Base-by-base conservation (phyloP, 345 rosid species). In the Hibiscus tridactylites region DNA sequence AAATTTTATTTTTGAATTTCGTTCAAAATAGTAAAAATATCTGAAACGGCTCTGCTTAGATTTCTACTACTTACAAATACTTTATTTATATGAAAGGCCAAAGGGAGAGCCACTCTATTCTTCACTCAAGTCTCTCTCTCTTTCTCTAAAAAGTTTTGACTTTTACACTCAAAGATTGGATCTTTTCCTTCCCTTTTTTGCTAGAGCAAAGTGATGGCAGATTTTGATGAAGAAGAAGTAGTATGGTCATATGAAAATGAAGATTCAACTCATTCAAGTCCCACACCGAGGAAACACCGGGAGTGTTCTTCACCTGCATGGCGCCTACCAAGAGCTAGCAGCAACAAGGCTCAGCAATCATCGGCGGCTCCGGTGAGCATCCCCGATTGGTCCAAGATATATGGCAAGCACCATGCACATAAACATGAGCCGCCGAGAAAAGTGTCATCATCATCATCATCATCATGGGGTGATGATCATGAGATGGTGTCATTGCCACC, bases 381-480 rank as follows among this genome's bases (percentile, higher is more conserved):
- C 44, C 99, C 98, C 56, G 99, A 92, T 54, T 95, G 98, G 98
- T 87, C 99, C 24, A 89, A 90, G 83, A 83, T 90, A 73, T 92
- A 95, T 68, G 92, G 96, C 37, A 76, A 75, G 37, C 75, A 17
- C 10, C 59, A 66, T 73, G 66, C 75, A 68, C 66, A 57, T 54
- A 29, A 75, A 37, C 42, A 37, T 0, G 42, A 37, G 9, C 42
- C 9, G 42, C 42, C 42, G 42, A 37, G 42, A 37, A 37, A 37
- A 37, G 42, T 9, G 42, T 37, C 42, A 37, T 37, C 42, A 6
- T 37, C 31, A 29, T 29, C 31, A 1, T 29, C 24, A 21, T 21
- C 37, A 33, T 33, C 37, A 4, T 33, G 37, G 37, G 37, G 6
- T 6, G 85, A 72, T 62, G 83, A 81, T 50, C 89, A 75, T 31